Percentiles rank a stretch among this genome's conserved stretches.
phyloP scores from a whole-genome alignment of 2,329 filamentous ascomycete species.

The Thermoascus crustaceus region DNA sequence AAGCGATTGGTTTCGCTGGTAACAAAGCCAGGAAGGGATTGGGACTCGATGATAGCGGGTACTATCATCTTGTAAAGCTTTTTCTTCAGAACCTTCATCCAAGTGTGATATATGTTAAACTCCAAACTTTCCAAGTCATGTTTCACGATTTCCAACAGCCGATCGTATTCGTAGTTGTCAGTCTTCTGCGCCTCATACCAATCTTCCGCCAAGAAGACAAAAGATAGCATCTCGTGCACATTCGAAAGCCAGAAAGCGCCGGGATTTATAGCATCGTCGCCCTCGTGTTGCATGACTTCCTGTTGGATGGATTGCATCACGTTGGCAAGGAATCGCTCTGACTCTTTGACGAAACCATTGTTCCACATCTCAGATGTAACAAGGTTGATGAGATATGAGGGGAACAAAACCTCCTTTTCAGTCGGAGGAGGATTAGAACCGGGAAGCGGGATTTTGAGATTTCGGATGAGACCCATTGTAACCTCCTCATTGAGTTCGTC shows the following conservation, averaged over 20 bases:
- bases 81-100: slow-evolving; percentile 99
- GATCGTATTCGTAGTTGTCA: slow-evolving; percentile 98
- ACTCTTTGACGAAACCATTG: slow-evolving; percentile 99
- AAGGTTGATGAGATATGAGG: slow-evolving; percentile 95
- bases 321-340: slow-evolving; percentile 94
- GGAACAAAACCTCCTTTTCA: slow-evolving; percentile 98
- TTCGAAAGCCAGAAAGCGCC: slow-evolving; percentile 99
- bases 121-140: slow-evolving; percentile 96
- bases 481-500: slow-evolving; percentile 96
- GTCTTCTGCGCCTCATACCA: slow-evolving; percentile 99
- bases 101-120: slow-evolving; percentile 99
- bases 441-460: slow-evolving; percentile 90
- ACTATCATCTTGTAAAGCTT: slow-evolving; percentile 99
- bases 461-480: slow-evolving; percentile 88
- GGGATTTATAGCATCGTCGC: slow-evolving; percentile 92
- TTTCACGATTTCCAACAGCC: slow-evolving; percentile 95
- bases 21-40: slow-evolving; percentile 95
- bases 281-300: slow-evolving; percentile 98
- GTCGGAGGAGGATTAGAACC: slow-evolving; percentile 81
- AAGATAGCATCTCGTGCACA: slow-evolving; percentile 98
- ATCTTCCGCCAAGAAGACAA: slow-evolving; percentile 97
- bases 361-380: slow-evolving; percentile 99
- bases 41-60: slow-evolving; percentile 96
- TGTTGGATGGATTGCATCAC: slow-evolving; percentile 99
- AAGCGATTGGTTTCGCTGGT: slow-evolving; percentile 98